Base-by-base conservation (phyloP, 225 moss, liverwort and hornwort species). In the Asterella californica region DNA sequence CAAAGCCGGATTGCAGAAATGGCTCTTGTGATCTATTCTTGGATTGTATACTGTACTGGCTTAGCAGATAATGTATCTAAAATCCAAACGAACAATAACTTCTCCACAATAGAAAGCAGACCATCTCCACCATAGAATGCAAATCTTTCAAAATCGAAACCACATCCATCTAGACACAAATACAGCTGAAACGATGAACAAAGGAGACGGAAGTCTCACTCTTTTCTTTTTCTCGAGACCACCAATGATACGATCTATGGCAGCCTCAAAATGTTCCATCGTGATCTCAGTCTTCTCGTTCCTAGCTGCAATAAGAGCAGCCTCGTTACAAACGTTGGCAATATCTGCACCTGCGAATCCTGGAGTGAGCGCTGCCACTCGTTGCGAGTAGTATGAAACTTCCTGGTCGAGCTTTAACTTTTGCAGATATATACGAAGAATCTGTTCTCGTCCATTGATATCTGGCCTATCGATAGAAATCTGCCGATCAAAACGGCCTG, bases 301-400 rank as follows among this genome's bases (percentile, higher is more conserved):
- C 72, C 95, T 88, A 54, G 99, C 95, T 78, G 95, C 95, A 70
- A 95, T 99, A 5, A 99, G 82, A 14, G 99, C 99, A 82, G 95
- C 99, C 86, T 99, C 99, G 47, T 99, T 99, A 83, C 95, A 95
- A 24, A 99, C 99, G 79, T 99, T 99, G 27, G 99, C 95, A 78
- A 99, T 94, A 81, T 99, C 99, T 67, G 99, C 99, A 81, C 99
- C 99, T 36, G 99, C 99, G 86, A 99, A 99, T 48, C 99, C 95
- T 74, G 99, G 99, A 74, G 99, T 99, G 50, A 99, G 81, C 78
- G 99, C 99, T 53, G 95, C 99, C 88, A 99, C 89, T 38, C 95
- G 85, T 81, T 99, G 94, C 29, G 99, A 99, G 83, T 99, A 99
- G 75, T 91, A 99, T 34, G 91, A 78, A 75, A 92, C 91, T 45